Evolutionary conservation across 345 rosid species (phyloP).

Genomic region (Populus nigra): DNA sequence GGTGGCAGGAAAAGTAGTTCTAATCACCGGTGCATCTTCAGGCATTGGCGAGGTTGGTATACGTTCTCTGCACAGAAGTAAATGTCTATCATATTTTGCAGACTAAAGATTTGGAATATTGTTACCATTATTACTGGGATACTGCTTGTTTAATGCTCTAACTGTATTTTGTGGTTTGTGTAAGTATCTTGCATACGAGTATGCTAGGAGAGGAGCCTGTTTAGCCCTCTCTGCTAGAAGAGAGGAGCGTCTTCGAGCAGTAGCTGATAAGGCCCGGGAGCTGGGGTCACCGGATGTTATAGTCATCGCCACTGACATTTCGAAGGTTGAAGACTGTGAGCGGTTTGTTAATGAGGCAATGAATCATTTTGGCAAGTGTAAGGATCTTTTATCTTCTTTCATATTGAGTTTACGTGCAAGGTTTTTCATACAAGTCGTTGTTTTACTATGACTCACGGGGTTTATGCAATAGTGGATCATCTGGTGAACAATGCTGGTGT

Average conservation of each 20-base stretch:
- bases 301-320: conserved; percentile 23
- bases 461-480: conserved; percentile 54
- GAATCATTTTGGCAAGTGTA: conserved; percentile 33
- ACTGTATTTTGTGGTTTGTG: background rate
- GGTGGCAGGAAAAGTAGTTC: conserved; percentile 51
- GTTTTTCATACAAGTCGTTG: background rate
- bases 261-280: conserved; percentile 19
- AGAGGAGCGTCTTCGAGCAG: conserved; percentile 23
- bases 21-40: conserved; percentile 67
- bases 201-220: conserved; percentile 38
- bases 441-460: background rate
- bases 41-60: conserved; percentile 58
- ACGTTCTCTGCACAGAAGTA: no score
- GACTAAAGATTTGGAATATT: no score
- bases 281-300: conserved; percentile 34
- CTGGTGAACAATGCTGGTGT: conserved; percentile 67
- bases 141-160: no score
- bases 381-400: background rate
- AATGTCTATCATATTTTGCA: no score
- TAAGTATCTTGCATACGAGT: conserved; percentile 40
- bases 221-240: conserved; percentile 36
- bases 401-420: no score
- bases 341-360: conserved; percentile 15
- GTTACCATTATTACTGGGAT: no score
- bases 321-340: conserved; percentile 26